phyloP scores from a whole-genome alignment of 495 filamentous ascomycete species.

The Penicillium coprophilum region DNA sequence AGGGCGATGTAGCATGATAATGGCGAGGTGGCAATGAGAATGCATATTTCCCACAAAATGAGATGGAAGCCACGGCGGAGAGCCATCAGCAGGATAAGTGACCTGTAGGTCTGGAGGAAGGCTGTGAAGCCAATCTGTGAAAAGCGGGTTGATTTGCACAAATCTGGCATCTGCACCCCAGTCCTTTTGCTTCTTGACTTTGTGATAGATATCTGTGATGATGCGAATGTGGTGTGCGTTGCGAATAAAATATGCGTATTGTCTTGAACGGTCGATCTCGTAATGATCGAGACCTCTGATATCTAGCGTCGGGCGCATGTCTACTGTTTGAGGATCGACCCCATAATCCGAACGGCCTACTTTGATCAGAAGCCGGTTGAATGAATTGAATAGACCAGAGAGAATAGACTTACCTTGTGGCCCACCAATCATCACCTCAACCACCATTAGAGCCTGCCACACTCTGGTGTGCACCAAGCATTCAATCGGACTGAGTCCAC shows the following conservation, averaged over 20 bases:
- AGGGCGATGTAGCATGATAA: slow-evolving; percentile 87
- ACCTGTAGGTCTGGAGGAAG: slow-evolving; percentile 80
- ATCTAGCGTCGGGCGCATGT: slow-evolving; percentile 65
- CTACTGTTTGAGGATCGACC: slow-evolving; percentile 72
- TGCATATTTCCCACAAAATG: slow-evolving; percentile 93
- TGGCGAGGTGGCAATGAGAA: slow-evolving; percentile 83
- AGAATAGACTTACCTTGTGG: slow-evolving; percentile 70
- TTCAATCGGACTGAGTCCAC: slow-evolving; percentile 67
- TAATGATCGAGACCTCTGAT: slow-evolving; percentile 68
- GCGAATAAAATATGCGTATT: slow-evolving; percentile 77
- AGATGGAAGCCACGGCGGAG: slow-evolving; percentile 80
- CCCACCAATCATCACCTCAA: slow-evolving; percentile 91
- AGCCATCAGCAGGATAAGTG: slow-evolving; percentile 73
- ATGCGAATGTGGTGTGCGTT: slow-evolving; percentile 76
- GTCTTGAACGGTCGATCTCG: slow-evolving; percentile 74
- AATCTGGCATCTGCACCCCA: slow-evolving; percentile 90
- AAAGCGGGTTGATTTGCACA: slow-evolving; percentile 69
- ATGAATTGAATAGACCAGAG: slow-evolving; percentile 3
- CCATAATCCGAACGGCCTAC: slow-evolving; percentile 80
- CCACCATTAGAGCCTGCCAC: slow-evolving; percentile 86
- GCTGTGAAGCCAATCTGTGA: slow-evolving; percentile 71
- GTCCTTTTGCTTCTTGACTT: slow-evolving; percentile 78
- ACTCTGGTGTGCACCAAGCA: slow-evolving; percentile 82
- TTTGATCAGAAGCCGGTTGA: slow-evolving; percentile 1
- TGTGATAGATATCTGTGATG: slow-evolving; percentile 72